These are phyloP conservation scores for Evernia prunastri DNA, from an alignment of 495 filamentous ascomycete genomes.

Conservation along the genomic window DNA sequence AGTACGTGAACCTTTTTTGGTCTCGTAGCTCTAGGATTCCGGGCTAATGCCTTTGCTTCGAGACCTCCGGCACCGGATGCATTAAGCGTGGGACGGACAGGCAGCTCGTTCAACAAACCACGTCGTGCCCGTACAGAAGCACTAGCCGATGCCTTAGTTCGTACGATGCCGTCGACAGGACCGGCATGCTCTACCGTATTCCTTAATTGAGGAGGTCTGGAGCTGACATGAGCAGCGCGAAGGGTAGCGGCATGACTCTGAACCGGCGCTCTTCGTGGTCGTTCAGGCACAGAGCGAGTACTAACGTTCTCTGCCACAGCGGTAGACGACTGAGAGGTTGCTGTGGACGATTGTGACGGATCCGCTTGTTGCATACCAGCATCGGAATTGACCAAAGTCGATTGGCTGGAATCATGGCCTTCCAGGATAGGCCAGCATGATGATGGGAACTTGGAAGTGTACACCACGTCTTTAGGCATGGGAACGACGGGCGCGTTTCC, in stretches of 20 bases:
- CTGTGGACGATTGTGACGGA: background rate
- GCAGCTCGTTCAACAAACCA: constrained; percentile 25
- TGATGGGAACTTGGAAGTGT: constrained; percentile 36
- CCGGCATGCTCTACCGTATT: background rate
- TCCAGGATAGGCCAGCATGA: background rate
- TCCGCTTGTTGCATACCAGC: background rate
- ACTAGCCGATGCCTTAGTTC: constrained; percentile 1
- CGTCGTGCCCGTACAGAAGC: constrained; percentile 14
- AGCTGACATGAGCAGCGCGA: constrained; percentile 21
- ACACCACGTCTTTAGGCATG: constrained; percentile 60
- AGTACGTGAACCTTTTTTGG: constrained; percentile 18
- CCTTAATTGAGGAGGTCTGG: constrained; percentile 1
- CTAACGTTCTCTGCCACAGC: background rate
- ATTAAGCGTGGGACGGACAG: constrained; percentile 14
- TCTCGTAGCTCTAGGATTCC: constrained; percentile 19
- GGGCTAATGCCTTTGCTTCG: constrained; percentile 15
- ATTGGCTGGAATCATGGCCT: background rate
- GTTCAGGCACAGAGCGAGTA: constrained; percentile 5
- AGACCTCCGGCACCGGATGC: constrained; percentile 8
- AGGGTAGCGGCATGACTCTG: constrained; percentile 25
- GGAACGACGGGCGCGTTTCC: constrained; percentile 65
- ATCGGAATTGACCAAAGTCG: background rate
- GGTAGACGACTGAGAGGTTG: background rate
- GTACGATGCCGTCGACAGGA: background rate
- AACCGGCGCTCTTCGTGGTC: constrained; percentile 16